Evolutionary conservation across 352 stramenopile genomes (phyloP).

Genomic region (Thalassiosira pacifica): DNA sequence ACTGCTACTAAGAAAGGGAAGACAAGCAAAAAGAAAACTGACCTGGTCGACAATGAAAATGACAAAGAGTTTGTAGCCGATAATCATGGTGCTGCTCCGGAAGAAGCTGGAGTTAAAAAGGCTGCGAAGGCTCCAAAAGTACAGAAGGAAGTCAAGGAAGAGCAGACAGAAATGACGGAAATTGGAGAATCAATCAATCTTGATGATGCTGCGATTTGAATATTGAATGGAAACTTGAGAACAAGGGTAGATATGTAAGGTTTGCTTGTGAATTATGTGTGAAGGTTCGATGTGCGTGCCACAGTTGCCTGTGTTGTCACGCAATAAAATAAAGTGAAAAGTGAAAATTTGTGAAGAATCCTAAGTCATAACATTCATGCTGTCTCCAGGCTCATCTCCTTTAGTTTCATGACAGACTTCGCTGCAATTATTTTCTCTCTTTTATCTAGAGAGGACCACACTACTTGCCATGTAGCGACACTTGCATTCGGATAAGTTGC

Average conservation of each 20-base stretch:
- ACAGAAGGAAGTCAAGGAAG: slow-evolving; percentile 20
- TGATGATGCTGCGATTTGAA: neutral
- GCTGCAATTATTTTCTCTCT: no score
- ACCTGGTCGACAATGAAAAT: neutral
- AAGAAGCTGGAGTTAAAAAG: slow-evolving; percentile 16
- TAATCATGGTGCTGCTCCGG: neutral
- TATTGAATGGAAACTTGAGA: neutral
- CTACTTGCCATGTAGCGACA: no score
- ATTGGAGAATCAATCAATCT: neutral
- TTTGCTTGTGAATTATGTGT: no score
- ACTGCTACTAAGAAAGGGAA: slow-evolving; percentile 43
- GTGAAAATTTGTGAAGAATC: no score
- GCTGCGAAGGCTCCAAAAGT: slow-evolving; percentile 16
- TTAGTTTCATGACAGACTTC: no score
- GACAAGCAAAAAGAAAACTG: slow-evolving; percentile 28
- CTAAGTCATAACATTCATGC: no score
- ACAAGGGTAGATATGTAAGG: neutral
- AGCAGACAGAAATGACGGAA: neutral
- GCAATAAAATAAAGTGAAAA: no score
- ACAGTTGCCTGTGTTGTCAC: no score
- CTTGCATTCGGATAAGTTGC: no score
- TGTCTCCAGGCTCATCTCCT: no score
- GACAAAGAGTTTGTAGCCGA: neutral
- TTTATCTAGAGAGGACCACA: no score
- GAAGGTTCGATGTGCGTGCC: no score